A percentile compares a stretch with the other conserved stretches of the same genome.
Conservation (phyloP, 768 basidiomycete species). For the Tylopilus sp. region DNA sequence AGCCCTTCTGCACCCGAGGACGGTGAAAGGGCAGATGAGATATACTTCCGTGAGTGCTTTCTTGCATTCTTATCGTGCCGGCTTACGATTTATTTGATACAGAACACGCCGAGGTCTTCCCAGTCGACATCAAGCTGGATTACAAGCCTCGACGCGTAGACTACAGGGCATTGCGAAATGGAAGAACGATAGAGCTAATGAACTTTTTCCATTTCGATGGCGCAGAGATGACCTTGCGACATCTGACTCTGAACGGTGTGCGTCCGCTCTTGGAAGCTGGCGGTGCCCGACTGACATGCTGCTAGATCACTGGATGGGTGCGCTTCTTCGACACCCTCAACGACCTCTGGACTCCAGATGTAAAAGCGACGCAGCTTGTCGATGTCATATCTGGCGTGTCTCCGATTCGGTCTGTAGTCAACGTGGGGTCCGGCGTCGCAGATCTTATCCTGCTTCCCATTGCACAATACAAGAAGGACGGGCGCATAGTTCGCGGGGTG, state of each 20-base stretch:
- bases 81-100: slow-evolving; percentile 1
- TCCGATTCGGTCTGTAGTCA: slow-evolving; percentile 94
- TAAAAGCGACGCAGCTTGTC: slow-evolving; percentile 95
- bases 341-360: slow-evolving; percentile 98
- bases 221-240: slow-evolving; percentile 95
- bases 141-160: slow-evolving; percentile 98
- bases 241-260: slow-evolving; percentile 89
- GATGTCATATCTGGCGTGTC: slow-evolving; percentile 96
- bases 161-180: slow-evolving; percentile 85
- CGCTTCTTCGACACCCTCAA: slow-evolving; percentile 89
- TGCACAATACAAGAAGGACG: slow-evolving; percentile 96
- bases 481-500: slow-evolving; percentile 85
- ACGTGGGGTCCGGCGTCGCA: slow-evolving; percentile 95
- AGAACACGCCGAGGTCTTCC: slow-evolving; percentile 95
- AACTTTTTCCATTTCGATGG: slow-evolving; percentile 99
- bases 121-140: slow-evolving; percentile 92
- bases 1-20: slow-evolving; percentile 34
- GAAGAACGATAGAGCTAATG: slow-evolving; percentile 95
- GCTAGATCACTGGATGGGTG: slow-evolving; percentile 91
- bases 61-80: slow-evolving; percentile 1
- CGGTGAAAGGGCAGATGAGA: slow-evolving; percentile 40
- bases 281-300: slow-evolving; percentile 8
- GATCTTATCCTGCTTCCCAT: slow-evolving; percentile 95
- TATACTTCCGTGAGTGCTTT: slow-evolving; percentile 64
- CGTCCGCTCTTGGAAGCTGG: slow-evolving; percentile 30